These are phyloP conservation scores for Cercospora berteroae DNA, from an alignment of 2,329 filamentous ascomycete genomes.

Conservation along the genomic window DNA sequence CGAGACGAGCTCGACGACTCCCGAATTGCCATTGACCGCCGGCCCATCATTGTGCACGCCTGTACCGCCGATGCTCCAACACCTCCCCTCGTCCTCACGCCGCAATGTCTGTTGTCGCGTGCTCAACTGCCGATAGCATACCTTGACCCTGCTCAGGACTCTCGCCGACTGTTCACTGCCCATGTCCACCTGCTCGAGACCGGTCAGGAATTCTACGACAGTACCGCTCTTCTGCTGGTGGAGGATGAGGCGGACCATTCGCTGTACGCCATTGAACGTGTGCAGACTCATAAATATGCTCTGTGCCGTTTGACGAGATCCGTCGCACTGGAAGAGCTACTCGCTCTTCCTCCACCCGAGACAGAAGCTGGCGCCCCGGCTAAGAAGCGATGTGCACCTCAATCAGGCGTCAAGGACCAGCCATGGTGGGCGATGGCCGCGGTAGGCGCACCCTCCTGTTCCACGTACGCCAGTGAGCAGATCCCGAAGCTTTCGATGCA, in stretches of 20 bases:
- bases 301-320: conserved; percentile 67
- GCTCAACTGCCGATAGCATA: conserved; percentile 60
- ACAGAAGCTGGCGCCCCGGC: conserved; percentile 32
- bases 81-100: conserved; percentile 31
- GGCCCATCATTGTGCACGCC: conserved; percentile 32
- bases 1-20: conserved; percentile 20
- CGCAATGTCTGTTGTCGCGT: conserved; percentile 54
- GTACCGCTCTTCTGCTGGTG: conserved; percentile 59
- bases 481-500: background rate
- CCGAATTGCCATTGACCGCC: conserved; percentile 24
- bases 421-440: conserved; percentile 31
- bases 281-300: conserved; percentile 61
- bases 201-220: conserved; percentile 48
- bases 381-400: conserved; percentile 22
- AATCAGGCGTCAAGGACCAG: conserved; percentile 15
- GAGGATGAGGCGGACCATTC: conserved; percentile 56
- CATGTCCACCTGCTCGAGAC: conserved; percentile 63
- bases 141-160: conserved; percentile 57
- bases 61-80: conserved; percentile 28
- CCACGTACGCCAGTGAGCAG: background rate
- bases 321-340: conserved; percentile 60
- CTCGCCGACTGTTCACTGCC: conserved; percentile 59
- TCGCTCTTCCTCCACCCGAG: conserved; percentile 32
- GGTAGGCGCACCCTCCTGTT: conserved; percentile 8
- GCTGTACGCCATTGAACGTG: conserved; percentile 65